Conservation (phyloP, 2,329 filamentous ascomycete species). For the Ceratocystis cacaofunesta region DNA sequence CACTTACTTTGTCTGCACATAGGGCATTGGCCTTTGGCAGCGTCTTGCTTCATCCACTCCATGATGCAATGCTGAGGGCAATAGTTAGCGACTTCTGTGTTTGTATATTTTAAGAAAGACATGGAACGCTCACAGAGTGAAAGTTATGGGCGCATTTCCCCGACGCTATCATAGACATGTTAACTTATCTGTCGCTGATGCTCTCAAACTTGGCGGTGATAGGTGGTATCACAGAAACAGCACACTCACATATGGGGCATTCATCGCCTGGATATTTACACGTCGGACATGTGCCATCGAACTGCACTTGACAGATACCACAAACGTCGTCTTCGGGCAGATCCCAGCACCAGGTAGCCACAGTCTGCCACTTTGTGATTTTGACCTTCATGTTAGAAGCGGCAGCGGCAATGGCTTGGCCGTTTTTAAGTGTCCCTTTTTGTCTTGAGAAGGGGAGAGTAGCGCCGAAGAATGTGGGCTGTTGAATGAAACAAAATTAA, state of each 20-base stretch:
- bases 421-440: neutral
- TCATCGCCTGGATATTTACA: conserved; percentile 98
- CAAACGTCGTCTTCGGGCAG: conserved; percentile 95
- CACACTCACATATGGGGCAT: conserved; percentile 64
- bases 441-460: too few species aligned
- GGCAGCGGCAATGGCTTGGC: too few species aligned
- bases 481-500: too few species aligned
- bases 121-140: conserved; percentile 57
- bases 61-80: conserved; percentile 69
- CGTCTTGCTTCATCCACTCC: conserved; percentile 92
- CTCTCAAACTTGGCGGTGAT: neutral
- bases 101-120: neutral
- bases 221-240: neutral
- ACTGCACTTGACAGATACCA: conserved; percentile 94
- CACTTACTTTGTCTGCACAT: conserved; percentile 87
- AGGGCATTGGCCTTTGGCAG: conserved; percentile 82
- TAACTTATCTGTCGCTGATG: conserved; percentile 2
- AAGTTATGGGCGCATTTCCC: conserved; percentile 97
- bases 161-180: conserved; percentile 47
- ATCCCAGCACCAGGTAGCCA: conserved; percentile 96
- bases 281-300: conserved; percentile 92
- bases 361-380: conserved; percentile 82
- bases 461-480: too few species aligned
- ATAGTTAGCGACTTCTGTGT: conserved; percentile 18
- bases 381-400: conserved; percentile 70